Percentiles rank a stretch among this genome's conserved stretches.
These are phyloP conservation scores for Blumeriella jaapii DNA, from an alignment of 2,329 filamentous ascomycete genomes.

Conservation along the genomic window DNA sequence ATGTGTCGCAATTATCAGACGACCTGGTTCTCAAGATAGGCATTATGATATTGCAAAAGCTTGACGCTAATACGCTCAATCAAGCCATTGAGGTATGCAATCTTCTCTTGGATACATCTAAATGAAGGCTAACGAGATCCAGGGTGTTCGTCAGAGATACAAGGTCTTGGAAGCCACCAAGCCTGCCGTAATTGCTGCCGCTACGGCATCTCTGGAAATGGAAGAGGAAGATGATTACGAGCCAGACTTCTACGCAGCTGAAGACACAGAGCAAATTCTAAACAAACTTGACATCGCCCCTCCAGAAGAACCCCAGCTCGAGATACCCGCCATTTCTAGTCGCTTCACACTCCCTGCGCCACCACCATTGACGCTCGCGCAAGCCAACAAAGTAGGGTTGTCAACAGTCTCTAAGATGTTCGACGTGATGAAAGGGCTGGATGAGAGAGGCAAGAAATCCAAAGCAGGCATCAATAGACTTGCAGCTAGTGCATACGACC, in stretches of 20 bases:
- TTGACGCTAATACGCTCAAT: conserved; percentile 57
- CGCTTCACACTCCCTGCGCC: conserved; percentile 73
- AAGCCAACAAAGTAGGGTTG: conserved; percentile 63
- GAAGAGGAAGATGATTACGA: conserved; percentile 86
- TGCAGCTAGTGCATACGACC: conserved; percentile 72
- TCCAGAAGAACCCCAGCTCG: conserved; percentile 39
- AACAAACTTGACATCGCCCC: conserved; percentile 65
- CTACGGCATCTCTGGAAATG: conserved; percentile 50
- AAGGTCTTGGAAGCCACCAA: conserved; percentile 25
- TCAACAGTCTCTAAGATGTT: conserved; percentile 69
- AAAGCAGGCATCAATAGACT: conserved; percentile 71
- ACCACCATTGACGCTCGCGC: conserved; percentile 57
- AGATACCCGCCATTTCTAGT: conserved; percentile 42
- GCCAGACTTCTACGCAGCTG: conserved; percentile 63
- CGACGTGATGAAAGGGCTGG: conserved; percentile 60
- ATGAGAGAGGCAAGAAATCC: conserved; percentile 52
- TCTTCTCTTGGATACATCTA: background rate
- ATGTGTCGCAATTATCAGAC: conserved; percentile 67
- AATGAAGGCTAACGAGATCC: conserved; percentile 1
- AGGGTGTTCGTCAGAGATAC: conserved; percentile 41
- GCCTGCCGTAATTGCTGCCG: conserved; percentile 36
- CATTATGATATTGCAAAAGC: conserved; percentile 62
- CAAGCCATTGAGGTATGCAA: conserved; percentile 59
- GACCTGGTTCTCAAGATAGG: conserved; percentile 70
- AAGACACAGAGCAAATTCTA: conserved; percentile 65